Evolutionary conservation across 805 yeast genomes (phyloP), one percentile per base, ranked within the genome.

Genomic region (Candida dajiaensis): DNA sequence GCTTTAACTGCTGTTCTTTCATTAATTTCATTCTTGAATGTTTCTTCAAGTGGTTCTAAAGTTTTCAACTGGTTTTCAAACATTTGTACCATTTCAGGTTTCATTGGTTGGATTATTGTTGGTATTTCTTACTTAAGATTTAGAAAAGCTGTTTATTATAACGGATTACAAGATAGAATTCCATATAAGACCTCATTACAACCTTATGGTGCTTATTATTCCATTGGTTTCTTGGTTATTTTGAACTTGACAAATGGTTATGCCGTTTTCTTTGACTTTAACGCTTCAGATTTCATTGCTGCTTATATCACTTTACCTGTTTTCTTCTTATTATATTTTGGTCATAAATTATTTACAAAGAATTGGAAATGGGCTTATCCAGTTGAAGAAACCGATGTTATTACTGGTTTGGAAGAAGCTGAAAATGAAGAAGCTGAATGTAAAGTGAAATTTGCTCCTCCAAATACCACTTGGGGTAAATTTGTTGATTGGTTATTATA

Each of bases 61-160:
- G 74, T 84, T 22, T 85, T 85, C 71, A 70, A 64, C 43, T 84
- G 85, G 67, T 82, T 87, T 58, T 86, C 85, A 48, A 86, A 83
- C 61, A 82, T 85, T 45, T 88, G 83, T 47, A 81, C 92, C 38
- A 81, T 85, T 53, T 79, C 85, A 45, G 92, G 92, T 52, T 73
- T 86, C 53, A 67, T 85, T 55, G 83, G 88, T 50, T 86, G 92
- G 90, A 70, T 81, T 40, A 75, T 85, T 46, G 81, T 85, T 57
- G 72, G 83, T 51, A 70, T 81, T 49, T 77, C 85, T 38, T 87
- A 80, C 67, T 67, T 86, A 46, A 74, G 78, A 56, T 86, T 85
- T 69, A 78, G 86, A 66, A 77, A 76, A 57, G 90, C 87, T 12
- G 71, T 83, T 40, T 53, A 57, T 4, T 76, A 61, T 66, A 79